Evolutionary conservation across 768 basidiomycete species (phyloP), one percentile per base, ranked within the genome.

Genomic region (Russula ochroleuca): DNA sequence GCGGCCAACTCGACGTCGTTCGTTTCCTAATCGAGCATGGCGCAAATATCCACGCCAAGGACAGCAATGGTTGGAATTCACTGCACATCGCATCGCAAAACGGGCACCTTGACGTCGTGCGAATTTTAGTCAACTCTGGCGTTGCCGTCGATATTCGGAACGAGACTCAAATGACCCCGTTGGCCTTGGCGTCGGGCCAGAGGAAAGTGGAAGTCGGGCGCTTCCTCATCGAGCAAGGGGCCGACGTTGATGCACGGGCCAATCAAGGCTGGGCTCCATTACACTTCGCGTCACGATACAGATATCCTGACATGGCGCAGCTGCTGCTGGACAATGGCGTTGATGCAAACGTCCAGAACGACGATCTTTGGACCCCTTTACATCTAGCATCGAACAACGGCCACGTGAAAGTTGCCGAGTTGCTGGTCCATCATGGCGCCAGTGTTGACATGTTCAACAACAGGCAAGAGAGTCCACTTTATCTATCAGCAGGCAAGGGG

Each of bases 401-500:
- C 5, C 47, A 59, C 23, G 3, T 38, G 15, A 8, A 33, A 15
- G 3, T 59, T 5, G 48, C 13, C 35, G 4, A 28, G 17, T 49
- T 59, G 9, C 35, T 59, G 11, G 11, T 59, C 23, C 35, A 49
- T 17, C 57, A 6, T 59, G 48, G 37, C 9, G 48, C 57, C 14
- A 38, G 4, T 3, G 47, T 58, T 21, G 21, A 49, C 19, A 8
- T 14, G 1, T 19, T 19, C 14, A 59, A 38, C 13, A 17, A 38
- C 2, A 15, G 3, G 33, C n/a, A 23, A 37, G 25, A 57, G 11
- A 62, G 48, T 2, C 54, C 61, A 28, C 55, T 63, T 5, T 23
- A 63, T 35, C n/a, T n/a, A 31, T 49, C 57, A 25, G 47, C 57
- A 2, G 15, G 40, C n/a, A 13, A 37, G 23, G 62, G 62, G 40